These are phyloP conservation scores for Sphagnurus paluster DNA, from an alignment of 1,284 basidiomycete species.

Conservation along the genomic window DNA sequence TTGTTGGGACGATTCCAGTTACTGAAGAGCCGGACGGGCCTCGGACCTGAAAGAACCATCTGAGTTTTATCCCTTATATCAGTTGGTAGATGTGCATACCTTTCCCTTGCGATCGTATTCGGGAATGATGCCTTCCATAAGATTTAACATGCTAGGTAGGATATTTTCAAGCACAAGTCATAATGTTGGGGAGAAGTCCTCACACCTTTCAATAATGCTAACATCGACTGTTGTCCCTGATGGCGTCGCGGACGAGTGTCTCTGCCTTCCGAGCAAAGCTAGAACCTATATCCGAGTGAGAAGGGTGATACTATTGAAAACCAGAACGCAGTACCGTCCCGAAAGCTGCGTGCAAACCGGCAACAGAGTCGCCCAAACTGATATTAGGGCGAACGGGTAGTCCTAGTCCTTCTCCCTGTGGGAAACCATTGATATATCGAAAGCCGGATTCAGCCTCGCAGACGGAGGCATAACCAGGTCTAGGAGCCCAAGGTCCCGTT, in stretches of 20 bases:
- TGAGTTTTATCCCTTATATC: not conserved
- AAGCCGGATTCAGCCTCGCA: slow-evolving; percentile 76
- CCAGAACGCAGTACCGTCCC: too few relatives aligned
- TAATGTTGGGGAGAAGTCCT: not conserved
- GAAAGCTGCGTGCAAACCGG: slow-evolving; percentile 70
- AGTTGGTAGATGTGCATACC: slow-evolving; percentile 28
- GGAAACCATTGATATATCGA: slow-evolving; percentile 67
- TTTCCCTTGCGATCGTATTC: slow-evolving; percentile 72
- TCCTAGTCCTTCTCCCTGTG: slow-evolving; percentile 50
- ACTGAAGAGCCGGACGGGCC: slow-evolving; percentile 72
- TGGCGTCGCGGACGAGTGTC: slow-evolving; percentile 34
- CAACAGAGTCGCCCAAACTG: slow-evolving; percentile 68
- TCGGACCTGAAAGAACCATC: slow-evolving; percentile 43
- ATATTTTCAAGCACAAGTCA: not conserved
- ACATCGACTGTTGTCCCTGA: slow-evolving; percentile 68
- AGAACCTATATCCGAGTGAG: not conserved
- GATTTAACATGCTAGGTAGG: slow-evolving; percentile 59
- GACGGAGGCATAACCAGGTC: slow-evolving; percentile 70
- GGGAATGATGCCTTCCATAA: slow-evolving; percentile 77
- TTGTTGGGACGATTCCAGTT: slow-evolving; percentile 72
- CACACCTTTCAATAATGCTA: slow-evolving; percentile 70
- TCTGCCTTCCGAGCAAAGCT: slow-evolving; percentile 35
- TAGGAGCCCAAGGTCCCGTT: slow-evolving; percentile 68
- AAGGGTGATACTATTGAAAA: slow-evolving; percentile 25
- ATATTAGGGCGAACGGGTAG: slow-evolving; percentile 70